phyloP scores from a whole-genome alignment of 192 early-diverging fungal species.

The Mortierella alpina region DNA sequence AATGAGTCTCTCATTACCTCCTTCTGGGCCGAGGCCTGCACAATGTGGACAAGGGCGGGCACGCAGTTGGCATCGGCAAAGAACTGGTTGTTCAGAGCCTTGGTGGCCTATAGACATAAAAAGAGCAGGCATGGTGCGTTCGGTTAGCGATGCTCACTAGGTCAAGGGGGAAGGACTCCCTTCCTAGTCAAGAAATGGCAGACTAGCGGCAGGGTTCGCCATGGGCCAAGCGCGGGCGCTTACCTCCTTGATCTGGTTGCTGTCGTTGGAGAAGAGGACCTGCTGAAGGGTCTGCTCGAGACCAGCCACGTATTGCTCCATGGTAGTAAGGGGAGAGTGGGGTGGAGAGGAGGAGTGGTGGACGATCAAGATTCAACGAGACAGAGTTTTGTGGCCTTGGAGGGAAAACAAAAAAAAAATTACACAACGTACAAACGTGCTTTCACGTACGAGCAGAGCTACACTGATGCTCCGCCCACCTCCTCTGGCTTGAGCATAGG shows the following conservation, averaged over 20 bases:
- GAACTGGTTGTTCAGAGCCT: conserved; percentile 77
- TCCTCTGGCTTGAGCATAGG: no score
- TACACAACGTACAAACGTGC: neutral
- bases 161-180: neutral
- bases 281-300: conserved; percentile 68
- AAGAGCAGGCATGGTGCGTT: neutral
- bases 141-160: neutral
- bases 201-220: no score
- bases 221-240: neutral
- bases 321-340: conserved; percentile 10
- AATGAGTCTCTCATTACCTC: conserved; percentile 60
- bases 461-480: no score
- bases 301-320: conserved; percentile 67
- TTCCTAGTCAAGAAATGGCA: neutral
- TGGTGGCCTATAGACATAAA: conserved; percentile 66
- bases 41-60: conserved; percentile 84
- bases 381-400: neutral
- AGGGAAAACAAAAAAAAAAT: conserved; percentile 13
- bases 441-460: no score
- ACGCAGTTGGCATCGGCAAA: conserved; percentile 78
- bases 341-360: neutral
- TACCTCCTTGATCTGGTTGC: conserved; percentile 64
- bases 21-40: conserved; percentile 68
- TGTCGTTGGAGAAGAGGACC: conserved; percentile 64
- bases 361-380: neutral